Base-by-base conservation (phyloP, 139 green algal genomes). In the Coelastrella sp. region DNA sequence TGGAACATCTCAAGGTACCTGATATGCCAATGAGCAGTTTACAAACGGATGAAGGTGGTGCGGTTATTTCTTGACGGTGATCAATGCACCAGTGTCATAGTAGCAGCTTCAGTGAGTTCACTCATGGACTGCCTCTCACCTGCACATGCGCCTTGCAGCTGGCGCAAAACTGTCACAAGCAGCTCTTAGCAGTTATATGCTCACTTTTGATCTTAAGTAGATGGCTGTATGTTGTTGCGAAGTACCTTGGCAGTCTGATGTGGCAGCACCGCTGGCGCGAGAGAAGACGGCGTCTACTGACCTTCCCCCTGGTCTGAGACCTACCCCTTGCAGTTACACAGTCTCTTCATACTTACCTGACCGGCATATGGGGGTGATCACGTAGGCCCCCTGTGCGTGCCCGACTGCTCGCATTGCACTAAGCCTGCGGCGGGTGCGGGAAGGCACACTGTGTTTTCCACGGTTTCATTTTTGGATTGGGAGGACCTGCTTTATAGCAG, bases 341-440 rank as follows among this genome's bases (percentile, higher is more conserved):
- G 19, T 43, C 13, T 45, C 34, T 43, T 27, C 35, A 45, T 75
- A 45, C 35, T 74, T 43, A 74, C 66, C 66, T 74, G 34, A 74
- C 21, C 66, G 34, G 34, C 66, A 23, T 21, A 74, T 80, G 72
- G 57, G 67, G 25, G 40, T 76, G 67, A 48, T 51, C 67, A 57
- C 19, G 23, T 41, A 51, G 67, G 67, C 67, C 27, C 67, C 67
- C 67, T 51, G 67, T 38, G 67, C 67, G 25, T 51, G 19, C 67
- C 19, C 25, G 67, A 76, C 40, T 76, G 67, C 38, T 76, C 19
- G 37, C 67, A 57, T 76, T 76, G 67, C 67, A 66, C 57, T 27
- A 66, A 66, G 57, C 57, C 57, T 66, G 57, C 57, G 57, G 57
- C 57, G 23, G 19, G 57, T 27, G 1, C 23, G 57, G 57, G 57